Percentiles rank a stretch among this genome's conserved stretches.
Conservation (phyloP, 31 red algal species). For the Odonthalia washingtoniensis region DNA sequence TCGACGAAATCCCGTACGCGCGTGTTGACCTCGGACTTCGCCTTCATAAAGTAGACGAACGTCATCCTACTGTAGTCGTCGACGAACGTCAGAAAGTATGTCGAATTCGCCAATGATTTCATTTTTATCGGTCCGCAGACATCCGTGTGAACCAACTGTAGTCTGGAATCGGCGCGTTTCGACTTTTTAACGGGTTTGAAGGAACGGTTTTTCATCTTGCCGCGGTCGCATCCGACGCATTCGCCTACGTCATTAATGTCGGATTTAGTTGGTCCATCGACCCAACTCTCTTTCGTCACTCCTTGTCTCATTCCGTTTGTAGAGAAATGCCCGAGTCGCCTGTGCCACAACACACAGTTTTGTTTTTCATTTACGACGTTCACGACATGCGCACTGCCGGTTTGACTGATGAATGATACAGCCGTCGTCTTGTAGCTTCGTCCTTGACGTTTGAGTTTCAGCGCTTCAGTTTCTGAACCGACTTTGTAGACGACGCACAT, state of each 20-base stretch:
- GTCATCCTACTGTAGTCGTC: slow-evolving; percentile 30
- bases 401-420: neutral
- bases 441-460: neutral
- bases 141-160: slow-evolving; percentile 15
- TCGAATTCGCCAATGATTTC: slow-evolving; percentile 7
- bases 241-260: neutral
- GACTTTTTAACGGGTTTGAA: neutral
- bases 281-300: neutral
- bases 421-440: neutral
- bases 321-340: neutral
- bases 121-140: slow-evolving; percentile 32
- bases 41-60: slow-evolving; percentile 42
- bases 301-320: neutral
- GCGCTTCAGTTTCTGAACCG: neutral
- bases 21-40: slow-evolving; percentile 11
- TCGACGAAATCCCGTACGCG: neutral
- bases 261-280: neutral
- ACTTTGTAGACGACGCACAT: neutral
- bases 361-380: neutral
- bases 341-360: neutral
- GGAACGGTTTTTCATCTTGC: slow-evolving; percentile 12
- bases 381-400: neutral
- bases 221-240: slow-evolving; percentile 17
- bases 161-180: neutral
- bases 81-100: slow-evolving; percentile 37